Base-by-base conservation (phyloP, 2,329 filamentous ascomycete species). In the Gliomastix tumulicola region DNA sequence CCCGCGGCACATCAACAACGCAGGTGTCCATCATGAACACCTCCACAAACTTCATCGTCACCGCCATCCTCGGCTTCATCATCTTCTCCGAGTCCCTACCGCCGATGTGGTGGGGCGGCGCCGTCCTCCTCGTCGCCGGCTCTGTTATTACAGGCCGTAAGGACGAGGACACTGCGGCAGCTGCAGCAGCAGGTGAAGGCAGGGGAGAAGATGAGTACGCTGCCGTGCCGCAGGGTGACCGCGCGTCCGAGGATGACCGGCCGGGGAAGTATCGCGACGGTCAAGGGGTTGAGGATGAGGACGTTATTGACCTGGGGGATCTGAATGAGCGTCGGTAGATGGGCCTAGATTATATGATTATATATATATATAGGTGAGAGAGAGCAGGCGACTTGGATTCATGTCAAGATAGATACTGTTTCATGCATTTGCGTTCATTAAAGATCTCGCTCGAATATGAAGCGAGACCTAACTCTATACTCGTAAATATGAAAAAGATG, bases 21-120 rank as follows among this genome's bases (percentile, higher is more conserved):
- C 83, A 87, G 51, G 85, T 89, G 34, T 82, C 78, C 46, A 82
- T 90, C 54, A 78, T 90, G 57, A 90, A 90, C 58, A 89, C 85
- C 4, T 86, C 82, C 12, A 72, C 82, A 39, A 90, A 90, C 62
- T 90, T 90, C 57, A 72, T 90, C 60, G 60, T 88, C 42, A 89
- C 85, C 0, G 85, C 85, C 7, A 45, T 89, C 7, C 65, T 89
- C 16, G 84, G 85, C 19, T 66, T 75, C 34, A 56, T 75, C 40
- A 77, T 90, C 46, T 90, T 90, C 57, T 69, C 74, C 17, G 85
- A 90, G 61, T 60, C 67, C 2, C 62, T 90, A 20, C 83, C 84
- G 1, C 77, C 75, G 9, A 61, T 88, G 28, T 90, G 85, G 85
- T 89, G 83, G 78, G 60, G 79, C 6, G 85, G 85, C 11, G 85